Conservation (phyloP, 2,329 filamentous ascomycete genomes). For the Cercospora sp. region DNA sequence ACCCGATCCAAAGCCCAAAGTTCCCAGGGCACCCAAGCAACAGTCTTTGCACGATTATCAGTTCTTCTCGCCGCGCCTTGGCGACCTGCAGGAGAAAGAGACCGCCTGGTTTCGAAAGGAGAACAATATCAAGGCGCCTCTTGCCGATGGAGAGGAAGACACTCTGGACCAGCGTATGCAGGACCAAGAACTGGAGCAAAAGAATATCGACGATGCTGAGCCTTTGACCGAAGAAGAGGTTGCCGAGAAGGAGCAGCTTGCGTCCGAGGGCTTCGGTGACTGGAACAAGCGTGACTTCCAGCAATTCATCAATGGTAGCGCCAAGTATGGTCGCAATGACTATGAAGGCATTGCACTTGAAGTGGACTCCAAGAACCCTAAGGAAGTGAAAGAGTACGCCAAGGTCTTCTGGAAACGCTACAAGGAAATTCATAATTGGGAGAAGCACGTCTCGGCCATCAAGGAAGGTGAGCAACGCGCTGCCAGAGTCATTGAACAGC, state of each 20-base stretch:
- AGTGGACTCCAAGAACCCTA: constrained; percentile 82
- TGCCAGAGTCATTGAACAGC: constrained; percentile 85
- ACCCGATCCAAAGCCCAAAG: constrained; percentile 87
- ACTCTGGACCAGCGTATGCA: constrained; percentile 81
- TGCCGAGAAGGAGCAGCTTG: constrained; percentile 79
- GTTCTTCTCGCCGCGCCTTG: constrained; percentile 83
- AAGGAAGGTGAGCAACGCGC: constrained; percentile 90
- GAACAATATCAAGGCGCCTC: constrained; percentile 88
- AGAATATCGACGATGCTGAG: constrained; percentile 88
- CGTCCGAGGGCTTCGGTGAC: constrained; percentile 80
- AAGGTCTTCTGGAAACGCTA: constrained; percentile 97
- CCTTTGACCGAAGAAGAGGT: constrained; percentile 86
- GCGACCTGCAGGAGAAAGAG: constrained; percentile 91
- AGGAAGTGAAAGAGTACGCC: constrained; percentile 86
- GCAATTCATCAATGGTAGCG: constrained; percentile 94
- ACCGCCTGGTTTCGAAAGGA: constrained; percentile 95
- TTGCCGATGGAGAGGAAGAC: constrained; percentile 87
- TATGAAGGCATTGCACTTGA: constrained; percentile 84
- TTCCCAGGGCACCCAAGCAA: constrained; percentile 93
- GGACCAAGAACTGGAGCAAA: constrained; percentile 81
- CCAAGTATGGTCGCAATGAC: constrained; percentile 84
- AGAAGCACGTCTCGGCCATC: constrained; percentile 84
- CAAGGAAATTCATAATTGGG: constrained; percentile 83
- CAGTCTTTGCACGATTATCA: constrained; percentile 92
- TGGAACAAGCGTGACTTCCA: constrained; percentile 99